Evolutionary conservation across 768 basidiomycete genomes (phyloP).

Genomic region (Naganishia vaughanmartiniae): DNA sequence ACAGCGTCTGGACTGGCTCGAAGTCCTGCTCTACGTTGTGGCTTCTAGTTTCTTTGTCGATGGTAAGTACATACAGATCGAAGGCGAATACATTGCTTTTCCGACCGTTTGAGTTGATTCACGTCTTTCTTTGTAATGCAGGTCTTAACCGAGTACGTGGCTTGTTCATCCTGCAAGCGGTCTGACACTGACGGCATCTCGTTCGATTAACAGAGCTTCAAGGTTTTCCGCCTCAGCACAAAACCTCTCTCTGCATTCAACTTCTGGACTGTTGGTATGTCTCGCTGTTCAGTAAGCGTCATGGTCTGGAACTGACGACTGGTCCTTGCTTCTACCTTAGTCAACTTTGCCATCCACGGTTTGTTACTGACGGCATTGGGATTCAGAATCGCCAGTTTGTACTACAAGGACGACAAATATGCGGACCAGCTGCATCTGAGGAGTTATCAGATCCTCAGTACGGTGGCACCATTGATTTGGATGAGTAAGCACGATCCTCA

Average conservation of each 20-base stretch:
- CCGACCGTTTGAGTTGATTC: background rate
- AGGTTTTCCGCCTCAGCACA: conserved; percentile 64
- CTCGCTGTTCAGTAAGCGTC: background rate
- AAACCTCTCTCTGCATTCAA: conserved; percentile 59
- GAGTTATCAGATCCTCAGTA: conserved; percentile 87
- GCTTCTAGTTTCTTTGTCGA: conserved; percentile 73
- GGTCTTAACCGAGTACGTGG: conserved; percentile 24
- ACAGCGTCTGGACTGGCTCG: conserved; percentile 67
- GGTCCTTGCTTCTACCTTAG: conserved; percentile 36
- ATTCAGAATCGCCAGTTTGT: conserved; percentile 65
- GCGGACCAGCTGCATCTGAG: conserved; percentile 55
- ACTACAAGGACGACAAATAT: conserved; percentile 49
- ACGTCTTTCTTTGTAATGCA: background rate
- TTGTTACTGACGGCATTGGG: conserved; percentile 71
- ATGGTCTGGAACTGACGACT: conserved; percentile 28
- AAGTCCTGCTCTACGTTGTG: conserved; percentile 74
- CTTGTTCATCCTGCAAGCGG: background rate
- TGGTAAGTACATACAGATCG: conserved; percentile 56
- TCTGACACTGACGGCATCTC: background rate
- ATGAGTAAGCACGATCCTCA: conserved; percentile 34
- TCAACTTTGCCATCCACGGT: conserved; percentile 69
- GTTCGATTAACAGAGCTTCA: background rate
- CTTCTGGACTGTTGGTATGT: conserved; percentile 64
- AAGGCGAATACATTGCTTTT: background rate
- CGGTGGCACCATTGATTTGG: conserved; percentile 85